phyloP scores from a whole-genome alignment of 129 eudicot genomes.

The Calendula officinalis region DNA sequence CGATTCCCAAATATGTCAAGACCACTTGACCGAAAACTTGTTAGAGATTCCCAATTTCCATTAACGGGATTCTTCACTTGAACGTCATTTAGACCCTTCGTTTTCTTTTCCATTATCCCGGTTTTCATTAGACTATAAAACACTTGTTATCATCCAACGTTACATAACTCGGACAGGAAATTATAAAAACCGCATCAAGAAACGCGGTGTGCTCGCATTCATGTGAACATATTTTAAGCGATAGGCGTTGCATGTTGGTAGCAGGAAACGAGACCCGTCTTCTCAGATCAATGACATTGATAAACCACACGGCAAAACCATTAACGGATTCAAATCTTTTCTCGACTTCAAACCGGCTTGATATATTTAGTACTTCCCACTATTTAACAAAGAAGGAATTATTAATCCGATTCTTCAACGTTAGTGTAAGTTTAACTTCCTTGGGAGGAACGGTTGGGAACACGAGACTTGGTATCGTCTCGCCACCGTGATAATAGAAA shows the following conservation, averaged over 20 bases:
- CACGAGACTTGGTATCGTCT: conserved; percentile 3
- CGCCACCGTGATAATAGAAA: background rate
- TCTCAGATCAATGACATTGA: too few relatives aligned
- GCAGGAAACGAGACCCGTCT: too few relatives aligned
- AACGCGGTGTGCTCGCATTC: too few relatives aligned
- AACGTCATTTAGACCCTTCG: background rate
- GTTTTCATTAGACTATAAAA: background rate
- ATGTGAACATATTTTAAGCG: too few relatives aligned
- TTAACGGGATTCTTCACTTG: background rate
- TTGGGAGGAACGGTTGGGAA: background rate
- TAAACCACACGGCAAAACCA: background rate
- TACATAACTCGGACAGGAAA: background rate
- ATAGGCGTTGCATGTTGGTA: too few relatives aligned
- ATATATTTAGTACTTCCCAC: background rate
- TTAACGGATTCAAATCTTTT: background rate
- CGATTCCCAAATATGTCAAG: background rate
- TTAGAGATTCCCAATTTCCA: background rate
- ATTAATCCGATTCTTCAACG: background rate
- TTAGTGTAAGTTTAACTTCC: background rate
- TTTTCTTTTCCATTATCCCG: background rate
- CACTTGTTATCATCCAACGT: background rate
- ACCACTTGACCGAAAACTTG: background rate
- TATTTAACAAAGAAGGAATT: background rate
- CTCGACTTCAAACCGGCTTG: background rate
- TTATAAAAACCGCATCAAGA: too few relatives aligned